A percentile compares a stretch with the other conserved stretches of the same genome.
Conservation (phyloP, 116 monocot genomes). For the Thalassia testudinum region DNA sequence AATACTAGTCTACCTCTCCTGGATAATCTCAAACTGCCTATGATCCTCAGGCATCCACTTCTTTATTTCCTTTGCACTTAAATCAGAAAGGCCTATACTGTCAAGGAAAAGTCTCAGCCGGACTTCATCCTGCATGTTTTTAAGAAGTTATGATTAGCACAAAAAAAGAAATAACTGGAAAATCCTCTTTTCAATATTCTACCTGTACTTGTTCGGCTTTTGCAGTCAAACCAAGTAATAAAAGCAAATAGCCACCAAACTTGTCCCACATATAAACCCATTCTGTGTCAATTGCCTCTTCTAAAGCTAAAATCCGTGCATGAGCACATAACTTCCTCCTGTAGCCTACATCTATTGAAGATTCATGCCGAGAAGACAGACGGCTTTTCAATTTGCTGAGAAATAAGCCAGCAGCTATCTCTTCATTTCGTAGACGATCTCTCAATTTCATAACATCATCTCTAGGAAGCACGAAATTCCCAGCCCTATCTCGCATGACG, state of each 20-base stretch:
- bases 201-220: slow-evolving; percentile 97
- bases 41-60: slow-evolving; percentile 99
- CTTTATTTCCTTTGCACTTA: slow-evolving; percentile 97
- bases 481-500: slow-evolving; percentile 77
- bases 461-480: slow-evolving; percentile 96
- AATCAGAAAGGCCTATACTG: slow-evolving; percentile 90
- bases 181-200: not conserved
- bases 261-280: slow-evolving; percentile 99
- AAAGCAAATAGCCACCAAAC: slow-evolving; percentile 98
- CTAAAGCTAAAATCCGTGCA: slow-evolving; percentile 94
- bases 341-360: slow-evolving; percentile 58
- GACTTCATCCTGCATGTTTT: slow-evolving; percentile 77
- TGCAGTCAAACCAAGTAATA: slow-evolving; percentile 97
- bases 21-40: slow-evolving; percentile 89
- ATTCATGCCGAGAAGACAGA: slow-evolving; percentile 25
- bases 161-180: not conserved
- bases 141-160: slow-evolving; percentile 1
- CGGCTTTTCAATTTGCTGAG: slow-evolving; percentile 33
- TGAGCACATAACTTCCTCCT: slow-evolving; percentile 95
- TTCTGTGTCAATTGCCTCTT: slow-evolving; percentile 99
- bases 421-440: slow-evolving; percentile 94
- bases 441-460: slow-evolving; percentile 97
- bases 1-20: slow-evolving; percentile 62
- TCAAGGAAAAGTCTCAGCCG: slow-evolving; percentile 95
- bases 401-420: slow-evolving; percentile 59